A percentile compares a stretch with the other conserved stretches of the same genome.
Conservation (phyloP, 306 rosid genomes). For the Morella rubra region DNA sequence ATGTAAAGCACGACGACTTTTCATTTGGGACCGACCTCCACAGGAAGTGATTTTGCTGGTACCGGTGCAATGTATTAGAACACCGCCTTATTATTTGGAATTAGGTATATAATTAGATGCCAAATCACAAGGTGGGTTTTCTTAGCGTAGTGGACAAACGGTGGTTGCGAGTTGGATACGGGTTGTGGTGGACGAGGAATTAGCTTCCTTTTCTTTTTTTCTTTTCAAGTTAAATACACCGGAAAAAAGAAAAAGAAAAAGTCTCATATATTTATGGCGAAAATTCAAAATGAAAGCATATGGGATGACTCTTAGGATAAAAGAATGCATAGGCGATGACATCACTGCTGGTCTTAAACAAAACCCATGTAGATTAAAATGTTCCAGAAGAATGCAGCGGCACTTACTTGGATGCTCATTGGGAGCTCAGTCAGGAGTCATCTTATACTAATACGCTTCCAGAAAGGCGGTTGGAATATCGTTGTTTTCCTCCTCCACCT, state of each 20-base stretch:
- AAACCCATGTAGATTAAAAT: not conserved
- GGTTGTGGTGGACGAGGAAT: not conserved
- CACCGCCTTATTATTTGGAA: conserved; percentile 24
- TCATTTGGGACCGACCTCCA: conserved; percentile 26
- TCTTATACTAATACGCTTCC: not conserved
- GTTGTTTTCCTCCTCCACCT: not conserved
- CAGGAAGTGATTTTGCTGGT: conserved; percentile 15
- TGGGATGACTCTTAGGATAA: not conserved
- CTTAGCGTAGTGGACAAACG: conserved; percentile 24
- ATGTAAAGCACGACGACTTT: conserved; percentile 30
- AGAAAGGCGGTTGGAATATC: not conserved
- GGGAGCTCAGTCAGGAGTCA: not conserved
- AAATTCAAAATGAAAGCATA: not conserved
- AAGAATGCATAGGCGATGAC: not conserved
- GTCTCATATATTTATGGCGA: not conserved
- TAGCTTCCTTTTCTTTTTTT: not conserved
- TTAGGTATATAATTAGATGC: conserved; percentile 8
- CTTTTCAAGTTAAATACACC: not conserved
- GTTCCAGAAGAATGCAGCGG: not conserved
- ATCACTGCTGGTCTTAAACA: not conserved
- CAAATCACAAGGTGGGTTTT: conserved; percentile 33
- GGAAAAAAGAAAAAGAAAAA: no score
- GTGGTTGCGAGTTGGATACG: not conserved
- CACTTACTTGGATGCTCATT: not conserved
- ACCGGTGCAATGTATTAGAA: conserved; percentile 14